Base-by-base conservation (phyloP, 345 rosid species). In the Bruguiera sexangula region DNA sequence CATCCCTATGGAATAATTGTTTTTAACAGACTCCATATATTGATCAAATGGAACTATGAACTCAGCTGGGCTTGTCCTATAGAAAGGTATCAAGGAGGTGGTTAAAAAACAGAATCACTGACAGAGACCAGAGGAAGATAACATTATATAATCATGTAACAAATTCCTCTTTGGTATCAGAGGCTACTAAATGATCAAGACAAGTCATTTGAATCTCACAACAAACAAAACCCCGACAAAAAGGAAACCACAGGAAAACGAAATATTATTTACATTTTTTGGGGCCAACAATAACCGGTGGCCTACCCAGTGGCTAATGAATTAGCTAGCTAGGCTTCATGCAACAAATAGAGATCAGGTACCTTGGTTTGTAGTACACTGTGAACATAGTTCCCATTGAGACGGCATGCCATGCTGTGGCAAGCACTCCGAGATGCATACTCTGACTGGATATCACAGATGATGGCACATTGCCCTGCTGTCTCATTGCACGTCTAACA, bases 351-450 rank as follows among this genome's bases (percentile, higher is more conserved):
- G 21, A 55, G 39, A 62, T 63, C 31, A 11, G 61, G n/a, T 53
- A 79, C 90, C 90, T 82, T 4, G 91, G 91, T 61, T 87, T 85
- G 75, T 87, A 87, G 68, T 80, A 87, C 51, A 85, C 85, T 34
- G 85, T 75, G 69, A 85, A 87, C 79, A 82, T 73, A 46, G 89
- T 85, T 31, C 78, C 81, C 1, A 85, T 87, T 30, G 70, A 65
- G 69, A 83, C 64, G 29, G 89, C 89, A 79, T 85, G 89, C 82
- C 84, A 85, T 21, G 92, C 92, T 29, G 89, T 85, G 51, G 92
- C 92, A 67, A 87, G 89, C 69, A 87, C 87, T 31, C 88, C 88
- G 1, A 87, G 72, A 73, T 83, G 91, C 91, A 87, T 87, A 71
- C 92, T 87, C 68, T 85, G 85, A 63, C 89, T 85, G 26, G 91